Conservation (phyloP, 2,329 filamentous ascomycete species). For the Diaporthe capsici region DNA sequence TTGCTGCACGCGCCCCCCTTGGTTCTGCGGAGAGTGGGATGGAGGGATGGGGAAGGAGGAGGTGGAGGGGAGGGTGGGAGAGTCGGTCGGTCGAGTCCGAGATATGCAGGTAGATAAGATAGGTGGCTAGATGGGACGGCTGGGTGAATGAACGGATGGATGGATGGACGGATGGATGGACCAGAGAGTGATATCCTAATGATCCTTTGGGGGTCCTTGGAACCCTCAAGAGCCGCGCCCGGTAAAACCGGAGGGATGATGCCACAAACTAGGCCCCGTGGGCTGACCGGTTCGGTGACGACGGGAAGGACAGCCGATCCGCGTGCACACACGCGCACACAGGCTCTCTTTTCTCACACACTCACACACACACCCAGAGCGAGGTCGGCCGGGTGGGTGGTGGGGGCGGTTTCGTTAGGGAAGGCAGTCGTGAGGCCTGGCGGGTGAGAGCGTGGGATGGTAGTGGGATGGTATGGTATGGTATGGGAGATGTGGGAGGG, state of each 20-base stretch:
- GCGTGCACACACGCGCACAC: not conserved
- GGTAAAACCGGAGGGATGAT: constrained; percentile 28
- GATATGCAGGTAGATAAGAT: constrained; percentile 19
- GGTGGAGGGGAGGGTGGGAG: not conserved
- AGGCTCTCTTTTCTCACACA: not conserved
- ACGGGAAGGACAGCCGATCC: constrained; percentile 31
- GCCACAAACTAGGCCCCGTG: constrained; percentile 23
- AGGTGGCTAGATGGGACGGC: not conserved
- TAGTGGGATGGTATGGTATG: constrained; percentile 10
- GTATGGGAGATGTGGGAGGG: constrained; percentile 6
- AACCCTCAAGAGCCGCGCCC: constrained; percentile 21
- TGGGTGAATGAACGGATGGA: constrained; percentile 7
- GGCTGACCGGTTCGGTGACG: constrained; percentile 29
- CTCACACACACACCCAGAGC: constrained; percentile 1
- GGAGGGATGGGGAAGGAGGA: too few relatives aligned
- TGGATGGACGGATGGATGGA: constrained; percentile 22
- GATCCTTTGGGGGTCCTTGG: not conserved
- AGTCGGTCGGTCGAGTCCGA: not conserved
- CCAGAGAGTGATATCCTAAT: constrained; percentile 8
- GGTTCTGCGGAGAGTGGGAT: constrained; percentile 1
- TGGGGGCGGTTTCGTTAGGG: not conserved
- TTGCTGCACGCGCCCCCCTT: constrained; percentile 6
- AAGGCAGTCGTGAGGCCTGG: not conserved
- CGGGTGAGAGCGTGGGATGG: not conserved
- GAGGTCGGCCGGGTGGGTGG: constrained; percentile 8